Conservation (phyloP, 495 filamentous ascomycete genomes). For the Bathelium albidoporum region DNA sequence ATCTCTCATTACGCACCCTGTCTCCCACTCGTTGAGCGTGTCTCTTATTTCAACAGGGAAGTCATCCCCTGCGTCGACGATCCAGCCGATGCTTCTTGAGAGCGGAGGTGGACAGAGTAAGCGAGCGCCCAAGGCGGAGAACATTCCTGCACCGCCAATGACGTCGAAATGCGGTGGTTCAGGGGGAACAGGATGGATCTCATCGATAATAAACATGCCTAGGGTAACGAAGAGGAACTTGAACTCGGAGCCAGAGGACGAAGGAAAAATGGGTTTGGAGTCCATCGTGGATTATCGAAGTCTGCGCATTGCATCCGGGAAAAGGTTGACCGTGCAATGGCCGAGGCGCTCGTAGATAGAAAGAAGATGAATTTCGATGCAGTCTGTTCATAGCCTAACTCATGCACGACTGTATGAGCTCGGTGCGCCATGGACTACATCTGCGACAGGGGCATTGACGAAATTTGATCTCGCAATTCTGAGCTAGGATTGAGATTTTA, state of each 20-base stretch:
- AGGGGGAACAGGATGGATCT: constrained; percentile 68
- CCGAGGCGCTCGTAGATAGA: no score
- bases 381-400: no score
- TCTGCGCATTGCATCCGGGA: no score
- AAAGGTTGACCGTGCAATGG: no score
- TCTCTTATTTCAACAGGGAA: constrained; percentile 59
- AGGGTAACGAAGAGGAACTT: constrained; percentile 56
- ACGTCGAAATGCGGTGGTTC: constrained; percentile 56
- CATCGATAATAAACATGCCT: constrained; percentile 96
- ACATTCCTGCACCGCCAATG: constrained; percentile 78
- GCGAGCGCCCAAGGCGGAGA: constrained; percentile 77
- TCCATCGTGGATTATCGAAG: no score
- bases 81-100: constrained; percentile 61
- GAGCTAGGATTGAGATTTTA: no score
- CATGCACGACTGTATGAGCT: no score
- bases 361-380: no score
- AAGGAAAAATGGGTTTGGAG: neutral
- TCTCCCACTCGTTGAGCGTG: constrained; percentile 60
- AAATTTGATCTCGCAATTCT: no score
- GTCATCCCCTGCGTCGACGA: constrained; percentile 81
- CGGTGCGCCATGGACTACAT: no score
- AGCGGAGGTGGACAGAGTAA: constrained; percentile 60
- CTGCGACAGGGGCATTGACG: no score
- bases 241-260: constrained; percentile 20
- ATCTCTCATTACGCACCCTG: constrained; percentile 56